Percentiles rank a stretch among this genome's conserved stretches.
These are phyloP conservation scores for Cicer arietinum DNA, from an alignment of 306 rosid species.

Conservation along the genomic window DNA sequence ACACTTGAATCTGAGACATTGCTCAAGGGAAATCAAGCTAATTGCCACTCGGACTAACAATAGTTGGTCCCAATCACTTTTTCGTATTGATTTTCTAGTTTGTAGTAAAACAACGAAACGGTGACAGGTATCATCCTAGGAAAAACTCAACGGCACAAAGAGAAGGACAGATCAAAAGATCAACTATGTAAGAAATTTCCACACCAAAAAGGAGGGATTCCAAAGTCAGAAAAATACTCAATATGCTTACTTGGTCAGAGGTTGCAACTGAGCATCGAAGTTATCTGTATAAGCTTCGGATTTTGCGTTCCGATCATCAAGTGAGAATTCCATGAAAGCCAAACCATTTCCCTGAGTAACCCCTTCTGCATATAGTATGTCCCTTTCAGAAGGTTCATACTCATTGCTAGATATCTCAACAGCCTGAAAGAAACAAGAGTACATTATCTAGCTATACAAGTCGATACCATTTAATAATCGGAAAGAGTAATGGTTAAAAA, in stretches of 20 bases:
- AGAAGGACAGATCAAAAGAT: slow-evolving; percentile 1
- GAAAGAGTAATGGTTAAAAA: slow-evolving; percentile 7
- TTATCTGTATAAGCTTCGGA: slow-evolving; percentile 80
- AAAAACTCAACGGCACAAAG: neutral
- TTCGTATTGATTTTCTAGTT: neutral
- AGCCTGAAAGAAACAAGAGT: slow-evolving; percentile 63
- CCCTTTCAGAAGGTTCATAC: slow-evolving; percentile 94
- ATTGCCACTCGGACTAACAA: neutral
- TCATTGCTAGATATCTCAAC: slow-evolving; percentile 97
- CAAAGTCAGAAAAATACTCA: slow-evolving; percentile 17
- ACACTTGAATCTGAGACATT: neutral
- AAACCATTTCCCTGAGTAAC: slow-evolving; percentile 96
- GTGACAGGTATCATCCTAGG: slow-evolving; percentile 8
- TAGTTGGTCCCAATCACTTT: neutral
- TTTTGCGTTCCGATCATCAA: slow-evolving; percentile 88
- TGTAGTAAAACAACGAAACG: neutral
- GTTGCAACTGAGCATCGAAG: slow-evolving; percentile 76
- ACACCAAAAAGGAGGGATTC: slow-evolving; percentile 3
- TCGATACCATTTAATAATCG: slow-evolving; percentile 26
- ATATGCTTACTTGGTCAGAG: slow-evolving; percentile 71
- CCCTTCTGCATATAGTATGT: slow-evolving; percentile 95
- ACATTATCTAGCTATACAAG: slow-evolving; percentile 21
- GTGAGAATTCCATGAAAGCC: slow-evolving; percentile 94
- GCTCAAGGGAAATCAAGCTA: neutral
- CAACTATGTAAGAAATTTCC: slow-evolving; percentile 1